Evolutionary conservation across 2,329 filamentous ascomycete species (phyloP).

Genomic region (Colletotrichum cuscutae): DNA sequence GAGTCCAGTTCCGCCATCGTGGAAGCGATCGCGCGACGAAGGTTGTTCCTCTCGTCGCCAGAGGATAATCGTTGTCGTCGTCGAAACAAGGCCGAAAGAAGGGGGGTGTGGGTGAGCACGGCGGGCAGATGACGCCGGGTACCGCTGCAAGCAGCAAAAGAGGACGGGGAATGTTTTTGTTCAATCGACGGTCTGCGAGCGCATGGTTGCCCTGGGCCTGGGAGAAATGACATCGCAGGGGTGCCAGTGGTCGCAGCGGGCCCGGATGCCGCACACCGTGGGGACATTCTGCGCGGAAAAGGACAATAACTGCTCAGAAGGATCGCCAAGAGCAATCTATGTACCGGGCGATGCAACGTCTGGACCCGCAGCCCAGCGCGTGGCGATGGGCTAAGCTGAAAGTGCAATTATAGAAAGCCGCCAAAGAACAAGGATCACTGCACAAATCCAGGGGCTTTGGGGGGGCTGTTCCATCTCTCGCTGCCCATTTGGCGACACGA

Average conservation of each 20-base stretch:
- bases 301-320: conserved; percentile 16
- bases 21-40: conserved; percentile 3
- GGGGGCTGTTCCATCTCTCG: conserved; percentile 4
- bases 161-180: conserved; percentile 31
- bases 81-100: conserved; percentile 18
- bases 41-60: conserved; percentile 2
- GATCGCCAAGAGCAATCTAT: conserved; percentile 26
- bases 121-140: conserved; percentile 17
- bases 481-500: conserved; percentile 7
- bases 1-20: conserved; percentile 40
- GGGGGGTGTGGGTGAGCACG: conserved; percentile 4
- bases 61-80: not conserved
- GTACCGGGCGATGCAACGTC: conserved; percentile 22
- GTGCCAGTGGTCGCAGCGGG: conserved; percentile 12
- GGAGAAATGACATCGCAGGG: conserved; percentile 32
- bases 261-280: conserved; percentile 8
- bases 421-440: conserved; percentile 8
- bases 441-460: conserved; percentile 19
- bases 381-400: conserved; percentile 28
- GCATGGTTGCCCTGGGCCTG: conserved; percentile 12
- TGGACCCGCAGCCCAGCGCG: conserved; percentile 10
- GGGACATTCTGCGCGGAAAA: conserved; percentile 7
- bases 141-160: conserved; percentile 18
- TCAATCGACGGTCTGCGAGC: conserved; percentile 16
- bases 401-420: conserved; percentile 22